Base-by-base conservation (phyloP, 2,329 filamentous ascomycete genomes). In the Lasiodiplodia gonubiensis region DNA sequence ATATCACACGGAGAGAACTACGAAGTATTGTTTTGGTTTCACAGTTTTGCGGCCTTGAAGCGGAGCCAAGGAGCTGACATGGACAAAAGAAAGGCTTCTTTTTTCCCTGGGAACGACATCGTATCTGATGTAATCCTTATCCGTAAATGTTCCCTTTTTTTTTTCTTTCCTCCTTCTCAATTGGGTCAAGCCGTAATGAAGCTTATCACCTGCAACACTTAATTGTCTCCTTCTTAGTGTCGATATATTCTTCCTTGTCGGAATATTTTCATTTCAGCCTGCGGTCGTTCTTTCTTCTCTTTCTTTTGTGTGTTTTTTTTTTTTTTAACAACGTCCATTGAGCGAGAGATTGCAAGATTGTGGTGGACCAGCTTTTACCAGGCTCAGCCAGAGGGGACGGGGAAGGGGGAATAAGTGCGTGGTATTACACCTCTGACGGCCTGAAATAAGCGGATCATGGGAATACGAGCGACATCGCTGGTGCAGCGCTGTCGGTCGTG, bases 21-120 rank as follows among this genome's bases (percentile, higher is more conserved):
- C 42, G 42, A 46, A 46, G 42, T 46, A 46, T 61, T 51, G n/a
- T 27, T 61, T 60, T 33, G 16, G 30, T 48, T 48, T 21, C 30
- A 39, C 18, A 12, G 27, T 21, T 25, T 61, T n/a, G 18, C 6
- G 6, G 12, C 23, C 39, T 49, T 25, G 39, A 11, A 23, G 39
- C 25, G 18, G 30, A 21, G 39, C 18, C 35, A 21, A 21, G 55
- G 37, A n/a, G 37, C 39, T 63, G 59, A 11, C 42, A 21, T n/a
- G 42, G 27, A 48, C 46, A 51, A 51, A 37, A 63, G 59, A 63
- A 46, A 46, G 42, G n/a, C 42, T 46, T 21, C n/a, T 46, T 46
- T 21, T 46, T 21, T 16, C 18, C 39, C 39, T 10, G n/a, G 42
- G 21, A 46, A 46, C 30, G n/a, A 46, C 42, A 46, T 46, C n/a